phyloP scores from a whole-genome alignment of 208 protist species.

The Acanthamoeba lenticulata region DNA sequence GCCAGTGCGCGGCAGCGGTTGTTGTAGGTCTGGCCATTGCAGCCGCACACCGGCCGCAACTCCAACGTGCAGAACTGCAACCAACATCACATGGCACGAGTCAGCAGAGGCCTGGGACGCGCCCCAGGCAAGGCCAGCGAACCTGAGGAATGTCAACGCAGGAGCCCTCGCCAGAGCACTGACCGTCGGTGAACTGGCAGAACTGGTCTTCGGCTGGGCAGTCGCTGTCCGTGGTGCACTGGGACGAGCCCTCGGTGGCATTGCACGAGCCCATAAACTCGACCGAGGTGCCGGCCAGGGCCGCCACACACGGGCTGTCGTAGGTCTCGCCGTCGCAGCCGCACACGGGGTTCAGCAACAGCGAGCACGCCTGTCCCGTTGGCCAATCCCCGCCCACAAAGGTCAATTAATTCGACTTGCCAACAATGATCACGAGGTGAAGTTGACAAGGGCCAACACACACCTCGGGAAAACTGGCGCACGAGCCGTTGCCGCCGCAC shows the following conservation, averaged over 20 bases:
- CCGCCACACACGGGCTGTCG: not conserved
- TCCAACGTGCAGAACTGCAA: not conserved
- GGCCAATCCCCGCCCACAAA: not conserved
- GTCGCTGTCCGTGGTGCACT: not conserved
- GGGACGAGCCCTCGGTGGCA: not conserved
- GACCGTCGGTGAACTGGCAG: constrained; percentile 4
- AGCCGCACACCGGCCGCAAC: constrained; percentile 8
- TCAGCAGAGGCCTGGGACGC: too few relatives aligned
- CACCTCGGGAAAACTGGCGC: not conserved
- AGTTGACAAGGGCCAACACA: not conserved
- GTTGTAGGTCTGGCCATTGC: constrained; percentile 13
- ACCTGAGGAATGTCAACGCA: not conserved
- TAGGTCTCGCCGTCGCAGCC: constrained; percentile 18
- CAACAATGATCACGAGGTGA: too few relatives aligned
- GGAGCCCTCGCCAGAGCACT: not conserved
- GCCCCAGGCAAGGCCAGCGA: too few relatives aligned
- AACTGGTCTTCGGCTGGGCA: not conserved
- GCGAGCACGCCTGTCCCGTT: not conserved
- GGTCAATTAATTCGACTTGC: too few relatives aligned
- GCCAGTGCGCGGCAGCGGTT: not conserved
- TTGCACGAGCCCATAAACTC: not conserved
- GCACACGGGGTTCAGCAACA: not conserved
- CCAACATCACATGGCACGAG: too few relatives aligned
- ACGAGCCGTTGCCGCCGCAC: not conserved
- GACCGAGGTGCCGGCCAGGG: not conserved